Conservation (phyloP, 2,329 filamentous ascomycete genomes). For the Dactylellina cionopaga region DNA sequence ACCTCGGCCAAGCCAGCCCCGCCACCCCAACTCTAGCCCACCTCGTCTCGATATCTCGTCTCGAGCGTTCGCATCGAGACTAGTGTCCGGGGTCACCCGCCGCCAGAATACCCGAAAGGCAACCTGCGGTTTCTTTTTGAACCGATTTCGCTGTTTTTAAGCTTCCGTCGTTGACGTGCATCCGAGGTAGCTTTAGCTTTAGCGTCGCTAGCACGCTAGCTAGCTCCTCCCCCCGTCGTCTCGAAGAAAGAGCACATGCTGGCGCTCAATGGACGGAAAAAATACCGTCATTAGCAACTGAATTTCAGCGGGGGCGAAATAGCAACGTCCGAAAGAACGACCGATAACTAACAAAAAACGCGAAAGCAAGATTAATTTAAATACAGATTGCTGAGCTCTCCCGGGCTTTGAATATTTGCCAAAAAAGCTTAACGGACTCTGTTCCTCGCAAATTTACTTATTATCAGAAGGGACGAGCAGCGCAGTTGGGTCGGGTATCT, state of each 20-base stretch:
- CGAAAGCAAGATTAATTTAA: no score
- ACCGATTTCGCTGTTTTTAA: no score
- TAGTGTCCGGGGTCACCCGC: not conserved
- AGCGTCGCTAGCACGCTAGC: not conserved
- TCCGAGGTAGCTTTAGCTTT: conserved; percentile 24
- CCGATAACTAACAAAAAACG: no score
- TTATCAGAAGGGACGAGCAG: conserved; percentile 1
- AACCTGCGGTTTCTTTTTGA: not conserved
- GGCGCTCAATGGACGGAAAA: conserved; percentile 48
- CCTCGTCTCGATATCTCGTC: conserved; percentile 46
- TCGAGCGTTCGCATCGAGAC: conserved; percentile 9
- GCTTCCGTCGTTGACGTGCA: conserved; percentile 34
- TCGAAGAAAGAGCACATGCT: conserved; percentile 11
- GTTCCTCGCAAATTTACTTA: conserved; percentile 6
- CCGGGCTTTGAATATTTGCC: no score
- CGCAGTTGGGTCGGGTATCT: not conserved
- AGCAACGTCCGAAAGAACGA: conserved; percentile 27
- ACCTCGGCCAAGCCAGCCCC: not conserved
- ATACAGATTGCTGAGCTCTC: no score
- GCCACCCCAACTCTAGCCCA: not conserved
- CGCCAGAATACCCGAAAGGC: conserved; percentile 29
- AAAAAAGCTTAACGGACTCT: no score
- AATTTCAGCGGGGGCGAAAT: conserved; percentile 14
- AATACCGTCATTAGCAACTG: conserved; percentile 11
- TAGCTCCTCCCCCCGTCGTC: conserved; percentile 38